Base-by-base conservation (phyloP, 495 filamentous ascomycete genomes). In the Stereocaulon alpinum region DNA sequence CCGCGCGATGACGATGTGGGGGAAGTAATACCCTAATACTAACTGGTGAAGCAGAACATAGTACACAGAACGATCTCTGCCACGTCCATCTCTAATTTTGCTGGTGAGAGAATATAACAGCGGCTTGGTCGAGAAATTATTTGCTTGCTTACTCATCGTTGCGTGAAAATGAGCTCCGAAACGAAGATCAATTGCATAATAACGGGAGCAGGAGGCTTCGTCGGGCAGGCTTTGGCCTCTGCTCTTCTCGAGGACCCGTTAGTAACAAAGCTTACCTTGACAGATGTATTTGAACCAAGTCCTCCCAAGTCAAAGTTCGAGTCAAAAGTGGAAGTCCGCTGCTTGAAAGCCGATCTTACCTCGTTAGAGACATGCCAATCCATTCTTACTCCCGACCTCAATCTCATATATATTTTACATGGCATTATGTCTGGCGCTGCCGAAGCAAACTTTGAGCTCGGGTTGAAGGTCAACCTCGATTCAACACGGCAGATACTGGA, bases 391-490 rank as follows among this genome's bases (percentile, higher is more conserved):
- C 34, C 42, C 10, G 58, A 65, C 7, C 43, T 67, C 24, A 61
- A 60, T 62, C 84, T 82, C 17, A 76, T 88, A 64, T 91, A 87
- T 73, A 68, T 91, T 56, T 82, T 94, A 64, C 89, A 94, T 71
- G 89, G 89, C 49, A 89, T 94, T 72, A 91, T 92, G 88, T 89
- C 85, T 40, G 80, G 82, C 22, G 86, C 84, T 48, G 77, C 83
- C 18, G 89, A 94, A 68, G 82, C 82, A 27, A 78, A 92, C 68
- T 84, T 87, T 65, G 86, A 89, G 48, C 75, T 88, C 15, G 87
- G 86, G 3, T 76, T 88, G 55, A 69, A 70, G 43, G 86, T 90
- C 54, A 94, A 94, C 69, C 75, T 94, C 40, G 80, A 90, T 69
- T 78, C 84, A n/a, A 82, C 82, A 3, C 75, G 83, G 17, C 71